Conservation (phyloP, 768 basidiomycete species). For the Clitopilus hobsonii region DNA sequence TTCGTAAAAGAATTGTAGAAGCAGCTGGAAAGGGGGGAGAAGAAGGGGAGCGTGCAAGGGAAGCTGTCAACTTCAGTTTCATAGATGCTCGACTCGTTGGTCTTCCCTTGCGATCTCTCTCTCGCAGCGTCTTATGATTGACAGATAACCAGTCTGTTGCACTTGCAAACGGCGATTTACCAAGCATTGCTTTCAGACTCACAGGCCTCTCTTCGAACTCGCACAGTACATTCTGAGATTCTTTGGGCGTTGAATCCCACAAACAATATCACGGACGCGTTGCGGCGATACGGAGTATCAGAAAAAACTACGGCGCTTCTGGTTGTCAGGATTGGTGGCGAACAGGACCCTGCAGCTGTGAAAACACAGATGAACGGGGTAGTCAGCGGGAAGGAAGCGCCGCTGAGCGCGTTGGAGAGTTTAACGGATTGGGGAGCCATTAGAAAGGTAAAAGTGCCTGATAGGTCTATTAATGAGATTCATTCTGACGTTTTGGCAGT, state of each 20-base stretch:
- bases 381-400: constrained; percentile 53
- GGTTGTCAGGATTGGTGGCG: constrained; percentile 61
- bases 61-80: constrained; percentile 87
- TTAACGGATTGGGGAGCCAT: constrained; percentile 71
- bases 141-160: constrained; percentile 78
- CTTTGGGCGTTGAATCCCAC: constrained; percentile 85
- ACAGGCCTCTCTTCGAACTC: constrained; percentile 63
- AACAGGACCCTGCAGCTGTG: constrained; percentile 29
- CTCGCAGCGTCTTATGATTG: background rate
- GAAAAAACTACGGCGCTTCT: constrained; percentile 60
- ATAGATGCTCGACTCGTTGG: constrained; percentile 80
- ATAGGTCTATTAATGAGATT: background rate
- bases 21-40: constrained; percentile 59
- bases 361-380: constrained; percentile 49
- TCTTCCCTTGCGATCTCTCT: constrained; percentile 8
- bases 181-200: constrained; percentile 73
- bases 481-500: constrained; percentile 30
- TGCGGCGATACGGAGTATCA: constrained; percentile 81
- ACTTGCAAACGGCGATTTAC: constrained; percentile 80
- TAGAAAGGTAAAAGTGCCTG: constrained; percentile 66
- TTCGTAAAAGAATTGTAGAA: constrained; percentile 64
- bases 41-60: constrained; percentile 64
- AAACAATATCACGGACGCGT: constrained; percentile 87
- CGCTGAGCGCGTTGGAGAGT: constrained; percentile 36
- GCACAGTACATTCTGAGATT: constrained; percentile 88